Base-by-base conservation (phyloP, 2,329 filamentous ascomycete genomes). In the Ceratocystis diversiconidia region DNA sequence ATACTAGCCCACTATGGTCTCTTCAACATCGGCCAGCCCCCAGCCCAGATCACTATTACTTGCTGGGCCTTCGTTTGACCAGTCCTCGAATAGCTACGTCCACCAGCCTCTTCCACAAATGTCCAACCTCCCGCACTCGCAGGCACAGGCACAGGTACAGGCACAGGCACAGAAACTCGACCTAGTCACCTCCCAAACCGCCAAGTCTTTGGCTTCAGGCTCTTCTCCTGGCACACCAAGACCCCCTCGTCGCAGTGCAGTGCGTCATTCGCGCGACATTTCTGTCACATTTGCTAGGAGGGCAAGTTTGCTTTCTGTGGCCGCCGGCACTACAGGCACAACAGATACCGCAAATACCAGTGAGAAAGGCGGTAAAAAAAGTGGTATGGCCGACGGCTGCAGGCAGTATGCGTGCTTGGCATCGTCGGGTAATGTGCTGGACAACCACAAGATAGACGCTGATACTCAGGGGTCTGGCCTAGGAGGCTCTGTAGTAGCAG, bases 241-340 rank as follows among this genome's bases (percentile, higher is more conserved):
- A 41, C 61, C 44, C 12, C 17, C 46, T 12, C 61, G 43, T 15
- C 17, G 43, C 25, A 48, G 19, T n/a, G 41, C 61, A 25, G 41
- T 62, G 41, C 43, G 61, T 48, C 61, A 62, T 48, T 36, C 46
- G 44, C 41, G 61, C 22, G 17, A 62, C 25, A 19, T 32, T 41
- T 12, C n/a, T 48, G 43, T 50, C 8, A 32, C 43, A n/a, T 50
- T 25, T 25, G 22, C 25, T 12, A 59, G 28, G n/a, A 59, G 28
- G 22, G 17, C 55, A 59, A 17, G 28, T n/a, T 17, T 36, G n/a
- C 28, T 36, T 3, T 36, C 25, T 19, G 10, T 19, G n/a, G n/a
- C 6, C 8, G 15, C 28, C 55, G 7, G 25, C 55, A 36, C 28
- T 30, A 36, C 28, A 36, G 15, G 12, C 36, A 41, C 36, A 41